phyloP scores from a whole-genome alignment of 176 grass and related monocot species.

The Aegilops sharonensis region DNA sequence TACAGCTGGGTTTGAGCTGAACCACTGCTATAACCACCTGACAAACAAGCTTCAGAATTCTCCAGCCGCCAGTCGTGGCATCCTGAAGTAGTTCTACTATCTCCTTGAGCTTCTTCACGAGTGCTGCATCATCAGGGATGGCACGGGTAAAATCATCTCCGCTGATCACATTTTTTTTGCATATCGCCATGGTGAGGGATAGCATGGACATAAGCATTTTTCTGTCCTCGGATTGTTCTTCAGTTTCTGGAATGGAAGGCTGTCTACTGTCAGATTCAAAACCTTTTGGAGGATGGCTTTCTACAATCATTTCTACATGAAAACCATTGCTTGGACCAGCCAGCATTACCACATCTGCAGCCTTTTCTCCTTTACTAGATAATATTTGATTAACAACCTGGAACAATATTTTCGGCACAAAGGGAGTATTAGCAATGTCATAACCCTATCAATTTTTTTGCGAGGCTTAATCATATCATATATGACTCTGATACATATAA shows the following conservation, averaged over 20 bases:
- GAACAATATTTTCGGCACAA: neutral
- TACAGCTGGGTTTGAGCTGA: neutral
- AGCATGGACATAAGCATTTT: neutral
- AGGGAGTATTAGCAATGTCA: neutral
- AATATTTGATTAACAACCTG: neutral
- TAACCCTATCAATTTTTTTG: too few species aligned
- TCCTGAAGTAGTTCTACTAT: neutral
- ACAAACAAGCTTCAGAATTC: neutral
- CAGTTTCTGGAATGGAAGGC: neutral
- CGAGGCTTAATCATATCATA: too few species aligned
- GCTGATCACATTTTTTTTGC: neutral
- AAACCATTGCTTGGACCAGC: neutral
- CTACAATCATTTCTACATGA: neutral
- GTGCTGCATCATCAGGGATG: neutral
- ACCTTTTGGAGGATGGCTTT: neutral
- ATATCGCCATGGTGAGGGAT: neutral
- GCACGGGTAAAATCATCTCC: neutral
- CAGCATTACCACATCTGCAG: neutral
- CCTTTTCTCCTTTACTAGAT: neutral
- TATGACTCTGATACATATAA: too few species aligned
- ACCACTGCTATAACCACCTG: neutral
- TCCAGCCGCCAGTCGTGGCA: neutral
- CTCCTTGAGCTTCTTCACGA: neutral
- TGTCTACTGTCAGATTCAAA: too few species aligned
- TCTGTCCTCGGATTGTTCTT: neutral